Percentiles rank a stretch among this genome's conserved stretches.
These are phyloP conservation scores for Amanita polypyramis DNA, from an alignment of 768 basidiomycete species.

Conservation along the genomic window DNA sequence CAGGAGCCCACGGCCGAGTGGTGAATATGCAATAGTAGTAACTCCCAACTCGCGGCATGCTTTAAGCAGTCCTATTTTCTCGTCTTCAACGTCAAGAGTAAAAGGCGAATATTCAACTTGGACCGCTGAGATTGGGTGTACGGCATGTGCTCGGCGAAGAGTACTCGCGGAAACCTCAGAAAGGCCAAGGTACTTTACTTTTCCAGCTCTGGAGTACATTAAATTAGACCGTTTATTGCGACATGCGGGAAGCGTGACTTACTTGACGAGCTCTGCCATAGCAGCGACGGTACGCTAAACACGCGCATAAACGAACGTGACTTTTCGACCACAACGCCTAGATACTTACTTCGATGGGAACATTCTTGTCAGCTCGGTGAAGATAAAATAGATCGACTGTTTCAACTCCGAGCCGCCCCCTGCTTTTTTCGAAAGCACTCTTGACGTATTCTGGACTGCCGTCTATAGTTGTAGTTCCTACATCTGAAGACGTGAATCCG, in stretches of 20 bases:
- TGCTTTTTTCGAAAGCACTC: slow-evolving; percentile 22
- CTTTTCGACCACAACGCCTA: not conserved
- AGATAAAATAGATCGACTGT: slow-evolving; percentile 29
- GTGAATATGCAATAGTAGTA: slow-evolving; percentile 37
- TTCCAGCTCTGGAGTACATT: slow-evolving; percentile 23
- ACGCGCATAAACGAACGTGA: not conserved
- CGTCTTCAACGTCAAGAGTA: slow-evolving; percentile 32
- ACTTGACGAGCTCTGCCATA: slow-evolving; percentile 27
- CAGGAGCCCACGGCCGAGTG: slow-evolving; percentile 37
- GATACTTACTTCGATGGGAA: slow-evolving; percentile 18
- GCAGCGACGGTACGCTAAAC: slow-evolving; percentile 21
- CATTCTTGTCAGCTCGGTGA: slow-evolving; percentile 19
- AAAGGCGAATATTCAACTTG: slow-evolving; percentile 37
- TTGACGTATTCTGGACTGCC: slow-evolving; percentile 29
- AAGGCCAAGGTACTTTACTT: slow-evolving; percentile 40
- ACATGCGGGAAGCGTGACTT: slow-evolving; percentile 13
- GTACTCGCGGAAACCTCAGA: slow-evolving; percentile 35
- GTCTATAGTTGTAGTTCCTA: slow-evolving; percentile 7
- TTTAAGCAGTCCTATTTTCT: slow-evolving; percentile 25
- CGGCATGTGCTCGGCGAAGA: slow-evolving; percentile 36
- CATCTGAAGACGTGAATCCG: slow-evolving; percentile 11
- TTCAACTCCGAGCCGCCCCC: slow-evolving; percentile 23
- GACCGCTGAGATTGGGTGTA: slow-evolving; percentile 33
- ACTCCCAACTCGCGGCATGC: slow-evolving; percentile 33
- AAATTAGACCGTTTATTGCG: slow-evolving; percentile 13